Conservation (phyloP, 2,329 filamentous ascomycete genomes). For the Cercospora sp. region DNA sequence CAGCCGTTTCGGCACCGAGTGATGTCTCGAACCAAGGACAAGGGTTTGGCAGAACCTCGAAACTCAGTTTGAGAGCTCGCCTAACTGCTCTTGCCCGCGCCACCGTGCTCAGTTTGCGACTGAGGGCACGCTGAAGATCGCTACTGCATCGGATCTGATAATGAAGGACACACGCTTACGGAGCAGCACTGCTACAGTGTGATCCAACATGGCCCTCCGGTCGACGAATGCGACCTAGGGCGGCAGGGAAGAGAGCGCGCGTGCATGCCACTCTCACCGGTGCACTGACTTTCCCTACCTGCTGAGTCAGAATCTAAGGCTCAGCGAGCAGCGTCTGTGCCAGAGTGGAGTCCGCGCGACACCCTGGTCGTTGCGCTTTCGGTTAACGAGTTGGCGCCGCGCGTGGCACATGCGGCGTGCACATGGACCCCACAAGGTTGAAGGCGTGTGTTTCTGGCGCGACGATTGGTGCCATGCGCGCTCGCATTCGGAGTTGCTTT, state of each 20-base stretch:
- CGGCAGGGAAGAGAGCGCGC: background rate
- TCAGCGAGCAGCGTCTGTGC: conserved; percentile 7
- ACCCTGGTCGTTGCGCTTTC: background rate
- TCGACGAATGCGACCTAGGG: background rate
- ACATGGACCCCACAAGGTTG: conserved; percentile 5
- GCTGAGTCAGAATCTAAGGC: conserved; percentile 20
- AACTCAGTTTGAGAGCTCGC: conserved; percentile 12
- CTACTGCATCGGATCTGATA: conserved; percentile 4
- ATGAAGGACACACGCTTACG: background rate
- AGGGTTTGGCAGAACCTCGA: conserved; percentile 9
- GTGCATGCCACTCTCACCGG: conserved; percentile 17
- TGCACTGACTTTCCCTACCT: conserved; percentile 10
- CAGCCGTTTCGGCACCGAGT: conserved; percentile 15
- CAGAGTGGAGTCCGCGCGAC: background rate
- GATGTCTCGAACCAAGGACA: conserved; percentile 14
- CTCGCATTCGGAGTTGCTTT: conserved; percentile 2
- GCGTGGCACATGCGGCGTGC: conserved; percentile 9
- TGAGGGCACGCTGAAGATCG: conserved; percentile 10
- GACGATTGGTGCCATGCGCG: background rate
- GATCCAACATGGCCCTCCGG: background rate
- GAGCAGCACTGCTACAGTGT: background rate
- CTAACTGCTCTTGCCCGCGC: conserved; percentile 12
- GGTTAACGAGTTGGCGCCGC: background rate
- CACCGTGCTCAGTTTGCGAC: conserved; percentile 5
- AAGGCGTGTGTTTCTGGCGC: background rate